Conservation (phyloP, 192 early-diverging fungal species). For the Coemansia sp. region DNA sequence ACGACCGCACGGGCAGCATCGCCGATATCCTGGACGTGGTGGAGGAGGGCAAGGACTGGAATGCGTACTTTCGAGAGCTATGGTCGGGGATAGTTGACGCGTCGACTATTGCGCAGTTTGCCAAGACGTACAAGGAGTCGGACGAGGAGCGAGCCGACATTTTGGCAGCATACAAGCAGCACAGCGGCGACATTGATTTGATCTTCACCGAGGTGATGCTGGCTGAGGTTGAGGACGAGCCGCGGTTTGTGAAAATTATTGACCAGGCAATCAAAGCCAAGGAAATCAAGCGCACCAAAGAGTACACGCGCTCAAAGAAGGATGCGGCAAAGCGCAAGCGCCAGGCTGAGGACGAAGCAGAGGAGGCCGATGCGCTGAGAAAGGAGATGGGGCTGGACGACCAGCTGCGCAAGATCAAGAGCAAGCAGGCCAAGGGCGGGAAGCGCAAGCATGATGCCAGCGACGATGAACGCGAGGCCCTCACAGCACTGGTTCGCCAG, state of each 20-base stretch:
- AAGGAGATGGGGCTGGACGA: constrained; percentile 62
- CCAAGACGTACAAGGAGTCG: constrained; percentile 64
- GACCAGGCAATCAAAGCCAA: constrained; percentile 62
- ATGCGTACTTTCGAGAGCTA: constrained; percentile 77
- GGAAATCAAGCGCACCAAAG: constrained; percentile 50
- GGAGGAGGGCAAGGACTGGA: constrained; percentile 68
- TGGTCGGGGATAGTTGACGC: constrained; percentile 71
- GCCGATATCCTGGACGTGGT: constrained; percentile 50
- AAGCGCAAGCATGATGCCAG: constrained; percentile 25
- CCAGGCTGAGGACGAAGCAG: constrained; percentile 60
- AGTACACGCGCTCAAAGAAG: constrained; percentile 57
- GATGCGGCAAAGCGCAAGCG: constrained; percentile 53
- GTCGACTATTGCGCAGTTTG: constrained; percentile 71
- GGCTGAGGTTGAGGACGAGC: constrained; percentile 62
- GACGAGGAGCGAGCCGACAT: constrained; percentile 74
- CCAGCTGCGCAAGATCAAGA: constrained; percentile 50
- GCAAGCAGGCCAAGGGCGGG: constrained; percentile 5
- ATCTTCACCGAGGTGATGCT: constrained; percentile 66
- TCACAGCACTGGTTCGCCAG: constrained; percentile 61
- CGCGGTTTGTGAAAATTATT: constrained; percentile 61
- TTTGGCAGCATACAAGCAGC: constrained; percentile 59
- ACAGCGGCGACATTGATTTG: constrained; percentile 67
- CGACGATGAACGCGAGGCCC: constrained; percentile 13
- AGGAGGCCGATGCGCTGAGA: constrained; percentile 58
- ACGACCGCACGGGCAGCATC: constrained; percentile 75